Base-by-base conservation (phyloP, 495 filamentous ascomycete genomes). In the Talaromyces nanjingensis region DNA sequence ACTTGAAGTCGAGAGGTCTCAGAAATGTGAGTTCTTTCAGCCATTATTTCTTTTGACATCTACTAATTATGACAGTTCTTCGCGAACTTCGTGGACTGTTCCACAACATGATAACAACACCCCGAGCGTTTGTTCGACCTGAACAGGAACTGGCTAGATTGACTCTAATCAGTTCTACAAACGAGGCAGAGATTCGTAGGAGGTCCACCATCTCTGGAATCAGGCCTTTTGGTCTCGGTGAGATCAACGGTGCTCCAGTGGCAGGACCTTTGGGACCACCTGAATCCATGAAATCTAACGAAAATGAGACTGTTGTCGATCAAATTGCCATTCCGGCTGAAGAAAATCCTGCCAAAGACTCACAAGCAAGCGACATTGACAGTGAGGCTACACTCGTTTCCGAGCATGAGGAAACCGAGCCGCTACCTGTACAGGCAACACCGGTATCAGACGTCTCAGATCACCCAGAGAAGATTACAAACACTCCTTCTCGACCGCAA, bases 111-210 rank as follows among this genome's bases (percentile, higher is more conserved):
- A 92, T 84, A 66, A 81, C 72, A 63, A 85, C 81, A 29, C 71
- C 72, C 52, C 74, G 68, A 39, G 70, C 73, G 64, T 85, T 70
- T 66, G 88, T 86, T 65, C 84, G 69, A 49, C 94, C 94, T 0
- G 84, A 88, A 11, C 85, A 85, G 59, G 89, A 94, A 65, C 83
- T 98, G 65, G 93, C 93, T 22, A 87, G 92, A 45, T 84, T 93
- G 31, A 91, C 93, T 3, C 79, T 94, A 52, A 83, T 88, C 65
- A 87, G 81, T 63, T 80, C 84, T 3, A 79, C 81, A 31, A 82
- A 82, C 33, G 86, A 87, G 70, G 83, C 80, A 16, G 79, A 77
- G 4, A 82, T 84, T 58, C 82, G 85, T 39, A 80, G 83, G 25
- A 75, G 76, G 25, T 88, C 86, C 9, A 86, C 83, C 7, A 76